Evolutionary conservation across 768 basidiomycete genomes (phyloP), one percentile per base, ranked within the genome.

Genomic region (Termitomyces sp.): DNA sequence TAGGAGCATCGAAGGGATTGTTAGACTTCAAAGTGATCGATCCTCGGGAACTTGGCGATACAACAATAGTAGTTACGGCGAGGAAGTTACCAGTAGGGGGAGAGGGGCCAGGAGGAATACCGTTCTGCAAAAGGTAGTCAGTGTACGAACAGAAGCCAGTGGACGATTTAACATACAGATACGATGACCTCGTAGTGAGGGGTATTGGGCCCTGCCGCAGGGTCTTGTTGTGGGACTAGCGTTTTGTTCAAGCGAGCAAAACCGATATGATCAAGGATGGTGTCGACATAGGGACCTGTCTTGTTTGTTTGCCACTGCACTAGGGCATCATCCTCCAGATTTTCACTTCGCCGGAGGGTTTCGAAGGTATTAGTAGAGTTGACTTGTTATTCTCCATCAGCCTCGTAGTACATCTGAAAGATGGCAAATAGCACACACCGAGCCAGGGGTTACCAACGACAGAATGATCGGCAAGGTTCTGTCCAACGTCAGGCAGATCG

Each of bases 1-100:
- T 41, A 1, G 81, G 80, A 37, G 67, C 49, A 43, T 69, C 71
- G 66, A 81, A 82, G 23, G 77, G 70, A 60, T 73, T 64, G n/a
- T 65, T 73, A 8, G 77, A 75, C 41, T 67, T 74, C 56, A 80
- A 56, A 10, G 32, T 55, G 16, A 63, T n/a, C 16, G 62, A 53
- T 21, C 59, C 62, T 56, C 68, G 60, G 19, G 66, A 63, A 25
- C 59, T 53, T 27, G 68, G 66, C 1, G 63, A 54, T 17, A 65
- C 56, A 35, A 61, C 60, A 14, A 61, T 47, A n/a, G 56, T 57
- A 17, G 56, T 57, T 2, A 58, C 35, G 43, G 34, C 43, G 29
- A 57, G 40, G 29, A 61, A 58, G 25, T 61, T 56, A 43, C 61
- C 63, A 44, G 59, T 31, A 16, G 61, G 56, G 11, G 61, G 61